Base-by-base conservation (phyloP, 1,139 yeast genomes). In the Pichia norvegensis region DNA sequence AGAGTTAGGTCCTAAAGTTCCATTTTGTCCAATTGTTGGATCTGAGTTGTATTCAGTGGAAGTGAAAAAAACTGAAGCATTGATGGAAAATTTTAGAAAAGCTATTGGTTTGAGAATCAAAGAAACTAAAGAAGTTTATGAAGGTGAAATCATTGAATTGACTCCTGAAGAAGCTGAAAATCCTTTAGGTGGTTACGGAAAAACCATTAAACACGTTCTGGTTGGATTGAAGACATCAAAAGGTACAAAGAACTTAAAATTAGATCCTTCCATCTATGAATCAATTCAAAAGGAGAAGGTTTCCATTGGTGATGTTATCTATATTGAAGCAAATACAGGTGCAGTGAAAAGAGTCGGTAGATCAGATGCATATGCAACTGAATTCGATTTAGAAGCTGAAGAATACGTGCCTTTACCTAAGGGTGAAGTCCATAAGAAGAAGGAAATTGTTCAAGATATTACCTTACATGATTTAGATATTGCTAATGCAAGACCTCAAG, bases 361-460 rank as follows among this genome's bases (percentile, higher is more conserved):
- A 64, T 85, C 95, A 5, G 98, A 94, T 65, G 97, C 97, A 0
- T 92, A 87, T 63, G 97, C 98, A 36, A 92, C 98, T 1, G 99
- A 92, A 67, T 92, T 90, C 58, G 99, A 92, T 66, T 73, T 92
- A 56, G 98, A 94, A 69, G 97, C 97, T 27, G 98, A 92, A 69
- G 98, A 92, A 66, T 92, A 92, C 64, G 99, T 94, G 31, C 98
- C 98, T 41, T 74, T 92, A 57, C 98, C 99, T 51, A 92, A 92
- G 69, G 98, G 98, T 42, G 99, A 92, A 65, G 97, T 92, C 35
- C 98, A 94, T 70, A 94, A 94, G 68, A 92, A 90, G 76, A 92
- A 92, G 67, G 98, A 92, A 67, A 88, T 92, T 57, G 95, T 94
- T 19, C 99, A 92, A 67, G 98, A 92, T 62, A 96, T 92, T 41